Evolutionary conservation across 2,329 filamentous ascomycete genomes (phyloP).

Genomic region (Emmonsia crescens): DNA sequence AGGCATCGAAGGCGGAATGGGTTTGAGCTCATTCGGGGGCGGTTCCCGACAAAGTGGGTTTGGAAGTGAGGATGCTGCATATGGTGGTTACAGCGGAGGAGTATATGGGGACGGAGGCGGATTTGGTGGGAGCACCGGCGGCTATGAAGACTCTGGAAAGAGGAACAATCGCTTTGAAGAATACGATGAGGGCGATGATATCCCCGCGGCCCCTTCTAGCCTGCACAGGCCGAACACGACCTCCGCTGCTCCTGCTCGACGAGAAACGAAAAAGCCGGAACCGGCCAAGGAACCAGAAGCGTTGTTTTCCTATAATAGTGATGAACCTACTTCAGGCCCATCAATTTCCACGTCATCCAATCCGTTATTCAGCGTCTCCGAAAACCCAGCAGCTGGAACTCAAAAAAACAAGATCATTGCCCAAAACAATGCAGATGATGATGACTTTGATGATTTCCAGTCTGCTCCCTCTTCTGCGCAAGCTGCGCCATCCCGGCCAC

Average conservation of each 20-base stretch:
- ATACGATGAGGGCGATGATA: conserved; percentile 78
- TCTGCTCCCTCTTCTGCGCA: conserved; percentile 54
- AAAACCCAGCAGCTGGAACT: conserved; percentile 37
- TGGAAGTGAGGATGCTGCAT: conserved; percentile 61
- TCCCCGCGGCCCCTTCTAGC: conserved; percentile 36
- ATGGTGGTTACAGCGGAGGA: conserved; percentile 57
- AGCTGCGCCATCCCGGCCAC: conserved; percentile 24
- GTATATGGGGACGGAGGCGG: conserved; percentile 96
- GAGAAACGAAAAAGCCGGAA: conserved; percentile 52
- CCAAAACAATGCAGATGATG: conserved; percentile 55
- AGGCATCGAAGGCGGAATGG: conserved; percentile 62
- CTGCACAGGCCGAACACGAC: conserved; percentile 39
- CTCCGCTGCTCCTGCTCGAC: conserved; percentile 25
- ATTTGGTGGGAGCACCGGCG: conserved; percentile 70
- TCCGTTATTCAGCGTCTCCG: conserved; percentile 32
- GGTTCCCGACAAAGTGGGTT: conserved; percentile 74
- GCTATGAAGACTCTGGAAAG: conserved; percentile 55
- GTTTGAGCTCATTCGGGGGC: conserved; percentile 38
- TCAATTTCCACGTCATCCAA: conserved; percentile 25
- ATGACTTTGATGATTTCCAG: conserved; percentile 97
- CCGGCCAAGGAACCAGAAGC: conserved; percentile 81
- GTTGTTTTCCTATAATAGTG: conserved; percentile 76
- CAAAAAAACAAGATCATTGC: conserved; percentile 40
- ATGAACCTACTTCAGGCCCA: conserved; percentile 50
- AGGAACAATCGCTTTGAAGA: conserved; percentile 78